Evolutionary conservation across 805 yeast species (phyloP), one percentile per base, ranked within the genome.

Genomic region (Myxozyma udenii): DNA sequence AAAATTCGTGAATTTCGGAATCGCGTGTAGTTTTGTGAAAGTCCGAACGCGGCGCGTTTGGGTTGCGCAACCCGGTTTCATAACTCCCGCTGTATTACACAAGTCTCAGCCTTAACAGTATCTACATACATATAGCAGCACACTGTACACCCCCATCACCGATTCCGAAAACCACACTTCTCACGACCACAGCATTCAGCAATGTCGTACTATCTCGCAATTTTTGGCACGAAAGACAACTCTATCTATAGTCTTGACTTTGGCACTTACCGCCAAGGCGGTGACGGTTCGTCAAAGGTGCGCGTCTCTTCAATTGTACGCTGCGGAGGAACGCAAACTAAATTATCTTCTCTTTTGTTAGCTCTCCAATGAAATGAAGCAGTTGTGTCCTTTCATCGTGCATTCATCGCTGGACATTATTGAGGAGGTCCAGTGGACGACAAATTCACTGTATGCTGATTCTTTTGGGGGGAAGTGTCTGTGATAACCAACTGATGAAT

Each of bases 351-450:
- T 22, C 24, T 19, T 5, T 26, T 16, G n/a, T 6, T 51, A 74
- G 64, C 84, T 89, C 60, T 76, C 90, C 1, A 72, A 78, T 6
- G 86, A 83, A 44, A 78, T 87, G 66, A 77, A 78, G 61, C 96
- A 91, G 63, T 70, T 91, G 33, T 82, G 85, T 60, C 97, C 96
- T 21, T 91, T 89, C 63, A 82, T 93, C 25, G 78, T 90, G 32
- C 95, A 93, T 64, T 79, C 96, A 0, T 81, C 98, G 1, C 69
- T 93, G 33, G 98, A 93, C 67, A 75, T 93, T n/a, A 81, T 93
- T 0, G 96, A 93, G 58, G 96, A 90, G 62, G 69, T 81, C 2
- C 97, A 89, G 65, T 89, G 95, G 91, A 78, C 79, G 43, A 74
- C 79, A 7, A 79, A 75, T 57, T 74, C 77, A 40, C 74, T 85